Conservation (phyloP, 2,329 filamentous ascomycete species). For the Cercospora zeina region DNA sequence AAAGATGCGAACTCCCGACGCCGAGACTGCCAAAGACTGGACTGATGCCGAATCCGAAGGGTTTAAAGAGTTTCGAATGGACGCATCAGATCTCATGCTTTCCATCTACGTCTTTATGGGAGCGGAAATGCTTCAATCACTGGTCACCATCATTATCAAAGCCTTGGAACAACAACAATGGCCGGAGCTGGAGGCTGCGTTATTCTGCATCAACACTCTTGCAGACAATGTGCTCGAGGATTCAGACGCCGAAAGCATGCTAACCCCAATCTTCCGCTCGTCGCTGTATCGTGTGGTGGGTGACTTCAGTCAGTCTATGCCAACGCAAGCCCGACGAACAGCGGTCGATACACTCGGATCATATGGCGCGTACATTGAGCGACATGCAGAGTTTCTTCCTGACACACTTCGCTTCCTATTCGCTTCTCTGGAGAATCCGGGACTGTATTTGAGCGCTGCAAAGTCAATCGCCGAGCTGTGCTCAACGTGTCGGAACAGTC, state of each 20-base stretch:
- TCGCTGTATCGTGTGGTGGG: slow-evolving; percentile 56
- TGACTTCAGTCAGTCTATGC: slow-evolving; percentile 53
- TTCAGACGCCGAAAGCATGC: slow-evolving; percentile 57
- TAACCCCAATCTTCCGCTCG: slow-evolving; percentile 65
- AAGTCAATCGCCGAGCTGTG: slow-evolving; percentile 74
- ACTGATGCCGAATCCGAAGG: slow-evolving; percentile 59
- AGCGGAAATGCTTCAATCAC: slow-evolving; percentile 48
- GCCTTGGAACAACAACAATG: slow-evolving; percentile 48
- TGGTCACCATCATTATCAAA: slow-evolving; percentile 48
- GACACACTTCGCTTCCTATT: slow-evolving; percentile 74
- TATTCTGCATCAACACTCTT: slow-evolving; percentile 66
- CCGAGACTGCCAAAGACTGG: slow-evolving; percentile 61
- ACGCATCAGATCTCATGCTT: slow-evolving; percentile 76
- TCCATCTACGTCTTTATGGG: slow-evolving; percentile 63
- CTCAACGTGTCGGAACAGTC: slow-evolving; percentile 68
- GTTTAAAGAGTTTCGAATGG: slow-evolving; percentile 65
- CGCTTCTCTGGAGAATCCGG: slow-evolving; percentile 60
- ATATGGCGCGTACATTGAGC: slow-evolving; percentile 75
- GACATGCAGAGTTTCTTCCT: slow-evolving; percentile 66
- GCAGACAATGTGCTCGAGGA: slow-evolving; percentile 65
- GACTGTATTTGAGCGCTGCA: slow-evolving; percentile 66
- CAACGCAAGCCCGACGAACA: slow-evolving; percentile 64
- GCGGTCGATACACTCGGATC: slow-evolving; percentile 69
- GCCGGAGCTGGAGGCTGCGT: slow-evolving; percentile 53
- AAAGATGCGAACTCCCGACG: slow-evolving; percentile 57